phyloP scores from a whole-genome alignment of 441 rosid species.

The Pelargonium exstipulatum region DNA sequence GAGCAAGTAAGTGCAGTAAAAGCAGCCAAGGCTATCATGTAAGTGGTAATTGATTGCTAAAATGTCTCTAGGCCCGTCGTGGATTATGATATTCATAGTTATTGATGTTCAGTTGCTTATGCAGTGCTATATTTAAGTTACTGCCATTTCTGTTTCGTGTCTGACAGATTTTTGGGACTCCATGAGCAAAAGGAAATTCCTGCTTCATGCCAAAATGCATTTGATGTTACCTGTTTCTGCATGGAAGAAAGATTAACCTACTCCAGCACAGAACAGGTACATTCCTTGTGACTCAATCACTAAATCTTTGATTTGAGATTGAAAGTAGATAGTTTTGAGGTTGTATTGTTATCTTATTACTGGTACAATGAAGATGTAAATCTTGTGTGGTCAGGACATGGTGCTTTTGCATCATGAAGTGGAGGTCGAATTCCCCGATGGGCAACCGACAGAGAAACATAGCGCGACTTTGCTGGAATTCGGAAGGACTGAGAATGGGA shows the following conservation, averaged over 20 bases:
- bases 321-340: too few species aligned
- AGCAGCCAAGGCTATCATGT: conserved; percentile 73
- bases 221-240: conserved; percentile 56
- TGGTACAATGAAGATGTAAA: too few species aligned
- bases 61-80: too few species aligned
- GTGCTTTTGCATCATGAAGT: conserved; percentile 85
- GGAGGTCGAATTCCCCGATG: conserved; percentile 70
- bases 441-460: conserved; percentile 44
- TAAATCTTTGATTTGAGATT: too few species aligned
- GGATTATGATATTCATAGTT: background rate
- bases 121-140: background rate
- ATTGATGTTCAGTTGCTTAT: background rate
- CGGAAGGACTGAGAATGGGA: conserved; percentile 54
- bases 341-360: too few species aligned
- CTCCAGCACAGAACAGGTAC: conserved; percentile 69
- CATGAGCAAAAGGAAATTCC: conserved; percentile 59
- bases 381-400: conserved; percentile 60
- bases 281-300: background rate
- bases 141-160: conserved; percentile 19
- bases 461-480: conserved; percentile 75
- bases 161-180: conserved; percentile 64
- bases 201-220: conserved; percentile 46
- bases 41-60: conserved; percentile 19
- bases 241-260: conserved; percentile 88
- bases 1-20: conserved; percentile 48